Base-by-base conservation (phyloP, 495 filamentous ascomycete genomes). In the Xylaria cubensis region DNA sequence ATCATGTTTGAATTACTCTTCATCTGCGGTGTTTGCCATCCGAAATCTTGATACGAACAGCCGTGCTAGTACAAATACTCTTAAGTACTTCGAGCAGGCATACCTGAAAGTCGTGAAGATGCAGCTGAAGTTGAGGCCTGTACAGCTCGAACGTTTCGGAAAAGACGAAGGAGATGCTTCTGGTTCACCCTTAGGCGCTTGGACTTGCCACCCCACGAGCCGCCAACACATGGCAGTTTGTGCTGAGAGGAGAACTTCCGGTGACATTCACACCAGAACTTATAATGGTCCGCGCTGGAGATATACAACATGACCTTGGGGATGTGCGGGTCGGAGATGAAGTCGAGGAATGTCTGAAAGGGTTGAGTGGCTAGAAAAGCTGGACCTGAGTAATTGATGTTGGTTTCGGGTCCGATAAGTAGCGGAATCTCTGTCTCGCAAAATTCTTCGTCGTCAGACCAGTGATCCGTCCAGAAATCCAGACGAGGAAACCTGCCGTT, bases 401-500 rank as follows among this genome's bases (percentile, higher is more conserved):
- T 17, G n/a, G 34, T 29, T 15, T 44, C 51, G 32, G 50, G 66
- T 13, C 51, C 55, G 36, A 69, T 10, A 15, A 44, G 51, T 36
- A 59, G 51, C 4, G 51, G 36, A 10, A 59, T 24, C 36, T 69
- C 51, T 6, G 50, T 44, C 12, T 69, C 66, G 13, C 19, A 15
- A 3, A 58, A 69, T 1, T 51, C 64, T 34, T 69, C 66, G 17
- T 69, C 66, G 6, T 46, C 50, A 8, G 55, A 74, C 29, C 42
- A 36, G n/a, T 73, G 71, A 12, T 76, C 76, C 4, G 63, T 66
- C 72, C 72, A 76, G 59, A 78, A 76, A 62, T 74, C 74, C 21
- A 44, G n/a, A 29, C 42, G 44, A 24, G 76, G 74, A 50, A 74
- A 75, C 10, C 42, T 55, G 56, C 69, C 72, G 9, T 67, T 71